Conservation (phyloP, 2,329 filamentous ascomycete genomes). For the Verticillium tricorpus region DNA sequence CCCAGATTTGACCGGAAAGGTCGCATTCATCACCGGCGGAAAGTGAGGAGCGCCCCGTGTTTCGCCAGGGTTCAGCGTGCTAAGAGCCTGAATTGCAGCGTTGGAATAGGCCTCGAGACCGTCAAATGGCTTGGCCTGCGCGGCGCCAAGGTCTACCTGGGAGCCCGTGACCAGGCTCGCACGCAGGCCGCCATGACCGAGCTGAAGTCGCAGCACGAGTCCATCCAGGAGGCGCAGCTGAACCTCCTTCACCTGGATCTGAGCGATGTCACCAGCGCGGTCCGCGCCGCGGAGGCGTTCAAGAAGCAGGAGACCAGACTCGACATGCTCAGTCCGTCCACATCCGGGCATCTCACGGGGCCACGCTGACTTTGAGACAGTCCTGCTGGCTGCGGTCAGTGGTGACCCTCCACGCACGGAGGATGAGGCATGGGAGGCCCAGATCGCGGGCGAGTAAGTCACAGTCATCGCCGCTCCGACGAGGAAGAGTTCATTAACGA, state of each 20-base stretch:
- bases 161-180: conserved; percentile 15
- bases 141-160: conserved; percentile 21
- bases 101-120: conserved; percentile 17
- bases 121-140: conserved; percentile 17
- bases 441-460: conserved; percentile 17
- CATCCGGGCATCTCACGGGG: neutral
- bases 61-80: neutral
- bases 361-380: conserved; percentile 4
- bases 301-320: conserved; percentile 14
- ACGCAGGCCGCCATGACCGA: neutral
- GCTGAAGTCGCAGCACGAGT: conserved; percentile 4
- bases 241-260: conserved; percentile 19
- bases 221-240: conserved; percentile 7
- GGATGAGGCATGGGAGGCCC: conserved; percentile 13
- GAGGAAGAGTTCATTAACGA: neutral
- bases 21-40: conserved; percentile 18
- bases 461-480: neutral
- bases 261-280: conserved; percentile 12
- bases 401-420: neutral
- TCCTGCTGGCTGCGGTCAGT: conserved; percentile 17
- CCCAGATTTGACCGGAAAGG: conserved; percentile 14
- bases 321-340: conserved; percentile 18
- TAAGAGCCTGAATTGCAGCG: conserved; percentile 1
- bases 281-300: conserved; percentile 11
- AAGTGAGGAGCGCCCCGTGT: conserved; percentile 11